These are phyloP conservation scores for Fusarium algeriense DNA, from an alignment of 2,329 filamentous ascomycete species.

Conservation along the genomic window DNA sequence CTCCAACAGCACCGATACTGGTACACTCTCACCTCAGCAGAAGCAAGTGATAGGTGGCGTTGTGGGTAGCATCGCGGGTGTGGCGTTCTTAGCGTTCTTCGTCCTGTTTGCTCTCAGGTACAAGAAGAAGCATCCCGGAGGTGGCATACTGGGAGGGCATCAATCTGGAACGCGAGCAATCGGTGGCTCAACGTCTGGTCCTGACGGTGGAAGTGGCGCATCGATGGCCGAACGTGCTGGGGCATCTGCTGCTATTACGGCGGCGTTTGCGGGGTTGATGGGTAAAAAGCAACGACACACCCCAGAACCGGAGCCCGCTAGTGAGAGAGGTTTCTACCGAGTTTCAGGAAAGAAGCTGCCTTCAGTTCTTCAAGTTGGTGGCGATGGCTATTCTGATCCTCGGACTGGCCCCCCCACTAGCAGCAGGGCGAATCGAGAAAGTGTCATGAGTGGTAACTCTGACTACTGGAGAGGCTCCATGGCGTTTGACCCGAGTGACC, in stretches of 20 bases:
- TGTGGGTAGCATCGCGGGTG: constrained; percentile 68
- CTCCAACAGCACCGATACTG: constrained; percentile 37
- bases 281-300: constrained; percentile 52
- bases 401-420: constrained; percentile 5
- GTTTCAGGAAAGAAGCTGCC: constrained; percentile 74
- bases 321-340: constrained; percentile 72
- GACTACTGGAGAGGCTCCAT: constrained; percentile 67
- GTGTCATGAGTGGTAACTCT: constrained; percentile 62
- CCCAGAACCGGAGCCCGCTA: constrained; percentile 51
- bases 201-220: constrained; percentile 37
- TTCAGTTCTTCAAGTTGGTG: constrained; percentile 71
- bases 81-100: constrained; percentile 67
- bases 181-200: constrained; percentile 24
- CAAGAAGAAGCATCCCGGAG: constrained; percentile 63
- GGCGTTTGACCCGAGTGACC: constrained; percentile 55
- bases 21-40: constrained; percentile 49
- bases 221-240: constrained; percentile 62
- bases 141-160: constrained; percentile 58
- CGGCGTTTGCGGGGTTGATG: constrained; percentile 61
- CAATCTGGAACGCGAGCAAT: constrained; percentile 48
- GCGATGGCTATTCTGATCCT: constrained; percentile 71
- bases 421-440: constrained; percentile 49
- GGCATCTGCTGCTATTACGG: constrained; percentile 56
- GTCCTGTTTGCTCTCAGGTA: constrained; percentile 66
- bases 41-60: constrained; percentile 67